Conservation (phyloP, 73 alveolate species). For the Chromera velia region DNA sequence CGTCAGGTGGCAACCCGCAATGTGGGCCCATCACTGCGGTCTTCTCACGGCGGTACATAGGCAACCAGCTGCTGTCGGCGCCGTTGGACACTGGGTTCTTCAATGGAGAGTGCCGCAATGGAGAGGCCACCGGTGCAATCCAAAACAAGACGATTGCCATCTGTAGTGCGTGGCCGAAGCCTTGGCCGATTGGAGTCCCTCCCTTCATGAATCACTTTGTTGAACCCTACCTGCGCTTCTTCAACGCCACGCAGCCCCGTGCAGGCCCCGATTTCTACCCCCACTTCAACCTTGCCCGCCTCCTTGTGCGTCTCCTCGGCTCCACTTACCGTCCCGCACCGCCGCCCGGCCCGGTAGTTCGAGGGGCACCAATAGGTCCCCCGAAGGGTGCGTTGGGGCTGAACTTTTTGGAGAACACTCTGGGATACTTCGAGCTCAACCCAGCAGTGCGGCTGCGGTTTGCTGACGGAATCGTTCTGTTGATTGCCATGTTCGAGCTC, state of each 20-base stretch:
- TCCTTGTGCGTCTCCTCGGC: not conserved
- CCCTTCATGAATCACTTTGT: not conserved
- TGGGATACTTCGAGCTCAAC: constrained; percentile 6
- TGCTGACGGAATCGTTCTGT: not conserved
- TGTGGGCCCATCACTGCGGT: constrained; percentile 6
- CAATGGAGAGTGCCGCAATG: not conserved
- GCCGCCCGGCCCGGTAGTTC: not conserved
- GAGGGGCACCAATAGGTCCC: not conserved
- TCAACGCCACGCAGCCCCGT: not conserved
- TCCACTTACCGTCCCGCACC: not conserved
- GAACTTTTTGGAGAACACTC: constrained; percentile 12
- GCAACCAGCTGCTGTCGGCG: not conserved
- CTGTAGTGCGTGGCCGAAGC: not conserved
- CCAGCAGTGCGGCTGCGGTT: not conserved
- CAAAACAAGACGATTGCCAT: not conserved
- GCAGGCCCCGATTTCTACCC: constrained; percentile 4
- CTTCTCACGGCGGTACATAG: not conserved
- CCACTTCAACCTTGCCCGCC: constrained; percentile 3
- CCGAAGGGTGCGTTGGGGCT: not conserved
- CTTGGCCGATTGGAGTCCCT: not conserved
- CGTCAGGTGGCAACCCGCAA: constrained; percentile 2
- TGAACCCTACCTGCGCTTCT: not conserved
- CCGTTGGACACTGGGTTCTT: constrained; percentile 9
- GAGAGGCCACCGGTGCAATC: not conserved
- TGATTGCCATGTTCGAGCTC: not conserved